Evolutionary conservation across 352 stramenopile species (phyloP).

Genomic region (Globisporangium rhizosaccharum): DNA sequence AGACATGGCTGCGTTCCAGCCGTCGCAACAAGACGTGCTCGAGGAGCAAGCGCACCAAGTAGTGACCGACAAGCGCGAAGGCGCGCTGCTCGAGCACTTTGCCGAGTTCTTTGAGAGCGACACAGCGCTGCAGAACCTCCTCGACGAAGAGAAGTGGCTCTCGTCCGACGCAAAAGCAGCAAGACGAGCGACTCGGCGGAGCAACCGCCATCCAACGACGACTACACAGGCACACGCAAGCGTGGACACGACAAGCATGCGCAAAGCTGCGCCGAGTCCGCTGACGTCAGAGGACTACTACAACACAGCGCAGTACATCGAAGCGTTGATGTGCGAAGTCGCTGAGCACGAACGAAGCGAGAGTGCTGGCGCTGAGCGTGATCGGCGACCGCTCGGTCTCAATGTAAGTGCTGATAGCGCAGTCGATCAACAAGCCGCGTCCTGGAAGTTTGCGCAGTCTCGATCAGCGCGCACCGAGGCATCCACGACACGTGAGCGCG

Average conservation of each 20-base stretch:
- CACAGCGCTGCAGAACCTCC: conserved; percentile 29
- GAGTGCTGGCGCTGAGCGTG: conserved; percentile 3
- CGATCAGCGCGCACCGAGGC: no score
- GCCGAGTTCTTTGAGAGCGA: conserved; percentile 39
- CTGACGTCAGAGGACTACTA: conserved; percentile 45
- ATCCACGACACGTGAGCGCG: neutral
- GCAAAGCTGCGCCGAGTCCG: conserved; percentile 1
- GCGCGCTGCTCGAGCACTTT: conserved; percentile 32
- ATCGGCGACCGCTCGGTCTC: neutral
- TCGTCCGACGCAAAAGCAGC: conserved; percentile 18
- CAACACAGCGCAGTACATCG: conserved; percentile 42
- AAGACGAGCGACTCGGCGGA: conserved; percentile 14
- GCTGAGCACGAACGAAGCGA: neutral
- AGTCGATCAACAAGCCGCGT: conserved; percentile 17
- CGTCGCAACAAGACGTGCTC: conserved; percentile 18
- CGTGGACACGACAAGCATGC: no score
- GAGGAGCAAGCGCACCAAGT: conserved; percentile 7
- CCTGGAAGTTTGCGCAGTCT: conserved; percentile 16
- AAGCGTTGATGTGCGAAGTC: conserved; percentile 36
- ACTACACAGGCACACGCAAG: neutral
- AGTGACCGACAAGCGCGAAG: conserved; percentile 18
- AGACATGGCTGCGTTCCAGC: conserved; percentile 45
- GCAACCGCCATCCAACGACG: neutral
- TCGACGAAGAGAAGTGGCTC: conserved; percentile 54
- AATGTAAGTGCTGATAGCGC: no score